Percentiles rank a stretch among this genome's conserved stretches.
These are phyloP conservation scores for Suhomyces sp. DNA, from an alignment of 805 yeast genomes.

Conservation along the genomic window DNA sequence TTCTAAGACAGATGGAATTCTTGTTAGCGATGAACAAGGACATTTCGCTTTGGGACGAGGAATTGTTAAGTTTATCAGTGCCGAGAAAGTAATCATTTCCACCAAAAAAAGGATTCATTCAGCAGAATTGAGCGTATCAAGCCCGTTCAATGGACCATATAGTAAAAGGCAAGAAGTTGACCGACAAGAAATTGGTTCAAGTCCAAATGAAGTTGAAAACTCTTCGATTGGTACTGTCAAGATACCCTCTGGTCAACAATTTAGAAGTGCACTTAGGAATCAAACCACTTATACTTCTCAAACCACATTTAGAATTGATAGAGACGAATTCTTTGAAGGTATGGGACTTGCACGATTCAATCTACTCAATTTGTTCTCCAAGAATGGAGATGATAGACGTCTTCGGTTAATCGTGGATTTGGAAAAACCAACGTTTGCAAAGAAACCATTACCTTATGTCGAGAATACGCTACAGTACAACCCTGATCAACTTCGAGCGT, in stretches of 20 bases:
- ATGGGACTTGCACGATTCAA: conserved; percentile 77
- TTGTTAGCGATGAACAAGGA: conserved; percentile 78
- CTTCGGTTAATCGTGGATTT: conserved; percentile 55
- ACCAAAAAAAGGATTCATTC: conserved; percentile 54
- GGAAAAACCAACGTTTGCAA: conserved; percentile 44
- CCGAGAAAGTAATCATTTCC: conserved; percentile 45
- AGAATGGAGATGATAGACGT: conserved; percentile 45
- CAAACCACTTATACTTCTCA: conserved; percentile 8
- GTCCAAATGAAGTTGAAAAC: too few species aligned
- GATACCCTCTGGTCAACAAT: conserved; percentile 40
- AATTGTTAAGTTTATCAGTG: conserved; percentile 43
- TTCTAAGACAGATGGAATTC: conserved; percentile 57
- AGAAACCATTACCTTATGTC: conserved; percentile 20
- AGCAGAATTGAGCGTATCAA: conserved; percentile 38
- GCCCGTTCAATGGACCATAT: too few species aligned
- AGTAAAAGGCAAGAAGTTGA: conserved; percentile 24
- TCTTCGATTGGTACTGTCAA: not conserved
- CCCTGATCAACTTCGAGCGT: conserved; percentile 67
- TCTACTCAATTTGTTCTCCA: conserved; percentile 62
- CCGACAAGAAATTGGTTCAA: too few species aligned
- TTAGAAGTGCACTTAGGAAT: conserved; percentile 45
- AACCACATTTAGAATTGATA: conserved; percentile 64
- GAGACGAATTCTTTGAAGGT: conserved; percentile 73
- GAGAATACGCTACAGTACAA: conserved; percentile 46
- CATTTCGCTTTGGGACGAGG: conserved; percentile 76